phyloP scores from a whole-genome alignment of 208 protist species.

The Leishmania braziliensis region DNA sequence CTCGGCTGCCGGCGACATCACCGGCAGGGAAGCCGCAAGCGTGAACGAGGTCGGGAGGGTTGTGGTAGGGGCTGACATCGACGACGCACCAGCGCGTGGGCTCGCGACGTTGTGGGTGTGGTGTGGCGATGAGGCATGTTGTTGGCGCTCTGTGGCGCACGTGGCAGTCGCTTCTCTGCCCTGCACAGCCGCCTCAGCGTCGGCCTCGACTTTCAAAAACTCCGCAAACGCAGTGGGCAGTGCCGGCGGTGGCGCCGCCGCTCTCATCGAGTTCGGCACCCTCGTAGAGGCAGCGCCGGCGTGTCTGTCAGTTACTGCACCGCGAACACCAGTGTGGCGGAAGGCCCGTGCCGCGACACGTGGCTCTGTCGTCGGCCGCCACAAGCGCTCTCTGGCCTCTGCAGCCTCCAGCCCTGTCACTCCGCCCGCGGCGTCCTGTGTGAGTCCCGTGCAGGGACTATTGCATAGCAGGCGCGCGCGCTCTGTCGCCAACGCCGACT shows the following conservation, averaged over 20 bases:
- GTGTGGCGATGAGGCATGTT: neutral
- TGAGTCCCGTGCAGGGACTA: neutral
- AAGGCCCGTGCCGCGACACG: neutral
- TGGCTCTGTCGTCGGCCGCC: conserved; percentile 7
- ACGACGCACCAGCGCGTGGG: neutral
- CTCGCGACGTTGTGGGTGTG: neutral
- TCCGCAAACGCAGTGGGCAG: conserved; percentile 10
- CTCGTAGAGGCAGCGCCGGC: neutral
- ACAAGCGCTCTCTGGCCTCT: conserved; percentile 1
- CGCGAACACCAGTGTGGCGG: neutral
- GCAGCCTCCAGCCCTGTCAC: neutral
- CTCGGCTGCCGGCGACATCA: conserved; percentile 12
- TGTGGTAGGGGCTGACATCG: neutral
- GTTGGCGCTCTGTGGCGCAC: neutral
- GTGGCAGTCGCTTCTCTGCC: neutral
- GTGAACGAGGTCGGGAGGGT: neutral
- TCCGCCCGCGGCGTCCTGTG: neutral
- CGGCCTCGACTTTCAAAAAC: conserved; percentile 22
- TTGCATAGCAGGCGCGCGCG: conserved; percentile 15
- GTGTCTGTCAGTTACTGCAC: neutral
- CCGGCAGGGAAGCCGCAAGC: neutral
- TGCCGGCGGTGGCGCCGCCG: neutral
- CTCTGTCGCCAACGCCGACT: conserved; percentile 14
- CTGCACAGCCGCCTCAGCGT: conserved; percentile 11
- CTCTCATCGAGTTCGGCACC: neutral